Base-by-base conservation (phyloP, 768 basidiomycete genomes). In the Suillus placidus region DNA sequence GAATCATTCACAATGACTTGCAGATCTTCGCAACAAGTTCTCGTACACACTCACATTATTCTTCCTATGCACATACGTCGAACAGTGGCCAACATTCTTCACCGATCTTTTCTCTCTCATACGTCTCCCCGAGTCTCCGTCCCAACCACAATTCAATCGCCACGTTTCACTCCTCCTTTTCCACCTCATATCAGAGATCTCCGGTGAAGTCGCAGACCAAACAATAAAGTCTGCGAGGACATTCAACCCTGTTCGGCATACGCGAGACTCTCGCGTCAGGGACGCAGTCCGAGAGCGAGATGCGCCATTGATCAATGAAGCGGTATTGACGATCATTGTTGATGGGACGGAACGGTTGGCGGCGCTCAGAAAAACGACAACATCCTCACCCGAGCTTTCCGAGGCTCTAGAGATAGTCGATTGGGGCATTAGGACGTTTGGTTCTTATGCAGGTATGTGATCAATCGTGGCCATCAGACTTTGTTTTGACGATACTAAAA, bases 151-250 rank as follows among this genome's bases (percentile, higher is more conserved):
- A 32, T 88, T 91, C 79, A 97, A 96, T 75, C 87, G 87, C 52
- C 92, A 96, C 72, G 86, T 97, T 38, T 92, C 92, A 26, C 84
- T 95, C 35, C 85, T 99, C 65, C 88, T 97, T 76, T 93, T 99
- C 76, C 95, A 93, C 72, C 83, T 98, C 70, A 83, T 99, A 52
- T 88, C 92, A 66, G 97, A 99, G 76, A 96, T 99, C 62, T 96
- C 95, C 0, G 92, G 93, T 14, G 97, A 99, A 77, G 92, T 99
- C n/a, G 94, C 94, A 60, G 97, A 99, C 80, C 92, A 94, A 72
- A 87, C 94, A 67, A 88, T 99, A 71, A 95, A 97, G 78, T 85
- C 92, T 60, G 96, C 95, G 16, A 84, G 96, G 60, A 76, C 87
- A 51, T 95, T 86, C 74, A 88, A 82, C 62, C 79, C 83, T 9